Evolutionary conservation across 352 stramenopile species (phyloP), one percentile per base, ranked within the genome.

Genomic region (Globisporangium parvum): DNA sequence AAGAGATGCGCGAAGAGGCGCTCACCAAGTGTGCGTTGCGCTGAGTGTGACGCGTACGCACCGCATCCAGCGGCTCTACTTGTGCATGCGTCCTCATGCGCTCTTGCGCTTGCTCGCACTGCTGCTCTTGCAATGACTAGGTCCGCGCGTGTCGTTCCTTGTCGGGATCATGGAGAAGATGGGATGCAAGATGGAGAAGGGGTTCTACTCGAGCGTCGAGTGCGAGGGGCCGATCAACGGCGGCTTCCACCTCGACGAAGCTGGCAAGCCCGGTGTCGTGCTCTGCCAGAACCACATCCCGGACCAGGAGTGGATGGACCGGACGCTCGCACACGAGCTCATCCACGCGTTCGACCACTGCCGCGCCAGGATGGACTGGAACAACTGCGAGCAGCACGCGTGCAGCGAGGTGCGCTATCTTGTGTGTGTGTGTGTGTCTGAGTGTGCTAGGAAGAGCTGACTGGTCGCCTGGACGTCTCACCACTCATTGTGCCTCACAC

Each of bases 321-420:
- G 88, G 49, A 98, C 92, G 20, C 73, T 97, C 52, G 74, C 86
- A 21, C 92, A 98, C 59, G 92, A 98, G 68, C 73, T 98, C 55
- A 91, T 98, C 58, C 92, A 98, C 66, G 92, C 92, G 8, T 97
- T 89, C 59, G 92, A 98, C 65, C 84, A 97, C 69, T 97, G 90
- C 70, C 86, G 91, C 53, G 84, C 87, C 59, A 95, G 97, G 62
- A 80, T 97, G 49, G 81, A 98, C 70, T 97, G 87, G 85, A 83
- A 79, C 59, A 96, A 96, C 71, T 96, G 87, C 71, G 83, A 95
- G 60, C 88, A 97, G 59, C 79, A 96, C 62, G 90, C 91, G 20
- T 98, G 92, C 69, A 97, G 85, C 50, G 92, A 98, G 70, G 85
- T 96, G 41, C 21, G 45, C 23, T 33, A 17, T 6, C 28, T 17